phyloP scores from a whole-genome alignment of 2,329 filamentous ascomycete genomes.

The Neopestalotiopsis sp. region DNA sequence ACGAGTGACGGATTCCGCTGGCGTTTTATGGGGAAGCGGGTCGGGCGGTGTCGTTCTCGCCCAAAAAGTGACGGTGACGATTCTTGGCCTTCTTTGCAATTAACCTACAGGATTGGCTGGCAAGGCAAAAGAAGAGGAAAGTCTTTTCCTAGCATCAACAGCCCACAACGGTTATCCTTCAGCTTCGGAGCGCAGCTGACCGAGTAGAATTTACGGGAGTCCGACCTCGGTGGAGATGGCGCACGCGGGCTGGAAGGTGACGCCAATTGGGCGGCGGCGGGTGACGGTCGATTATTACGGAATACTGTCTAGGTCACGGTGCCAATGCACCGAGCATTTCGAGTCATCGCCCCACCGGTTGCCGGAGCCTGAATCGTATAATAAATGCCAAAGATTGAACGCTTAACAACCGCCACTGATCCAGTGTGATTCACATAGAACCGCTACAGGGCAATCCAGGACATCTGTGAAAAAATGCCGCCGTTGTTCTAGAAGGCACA shows the following conservation, averaged over 20 bases:
- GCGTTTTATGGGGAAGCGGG: constrained; percentile 11
- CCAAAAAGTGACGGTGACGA: background rate
- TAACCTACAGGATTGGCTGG: background rate
- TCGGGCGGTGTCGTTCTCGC: background rate
- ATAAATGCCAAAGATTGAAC: background rate
- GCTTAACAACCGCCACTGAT: background rate
- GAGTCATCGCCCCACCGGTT: background rate
- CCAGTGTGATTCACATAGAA: too few species aligned
- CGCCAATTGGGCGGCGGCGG: background rate
- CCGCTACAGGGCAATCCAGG: too few species aligned
- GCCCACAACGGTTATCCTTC: background rate
- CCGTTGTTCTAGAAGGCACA: too few species aligned
- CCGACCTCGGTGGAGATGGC: constrained; percentile 2
- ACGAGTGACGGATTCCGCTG: background rate
- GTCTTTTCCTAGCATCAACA: constrained; percentile 1
- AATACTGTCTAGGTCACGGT: background rate
- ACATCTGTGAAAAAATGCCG: too few species aligned
- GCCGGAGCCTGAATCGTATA: background rate
- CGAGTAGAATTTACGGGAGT: background rate
- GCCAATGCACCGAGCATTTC: background rate
- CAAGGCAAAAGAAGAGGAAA: background rate
- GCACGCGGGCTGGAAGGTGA: background rate
- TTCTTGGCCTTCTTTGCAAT: background rate
- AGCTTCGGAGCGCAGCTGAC: background rate
- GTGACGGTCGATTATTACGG: background rate